Conservation (phyloP, 176 grass and related monocot genomes). For the Canna indica region DNA sequence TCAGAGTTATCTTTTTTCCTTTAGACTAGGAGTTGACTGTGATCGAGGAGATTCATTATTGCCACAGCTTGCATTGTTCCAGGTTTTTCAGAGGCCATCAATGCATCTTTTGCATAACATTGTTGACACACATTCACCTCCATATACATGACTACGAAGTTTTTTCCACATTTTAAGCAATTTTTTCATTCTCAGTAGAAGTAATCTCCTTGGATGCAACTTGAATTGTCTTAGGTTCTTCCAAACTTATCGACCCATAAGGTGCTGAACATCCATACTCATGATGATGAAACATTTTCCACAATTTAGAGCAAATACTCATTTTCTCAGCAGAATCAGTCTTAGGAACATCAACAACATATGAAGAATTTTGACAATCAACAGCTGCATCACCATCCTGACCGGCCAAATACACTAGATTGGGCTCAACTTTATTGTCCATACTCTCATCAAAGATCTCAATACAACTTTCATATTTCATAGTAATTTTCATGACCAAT, state of each 20-base stretch:
- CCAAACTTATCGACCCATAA: conserved; percentile 14
- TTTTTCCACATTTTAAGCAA: neutral
- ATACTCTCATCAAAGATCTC: conserved; percentile 13
- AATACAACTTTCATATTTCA: conserved; percentile 4
- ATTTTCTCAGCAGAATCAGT: conserved; percentile 7
- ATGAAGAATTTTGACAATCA: conserved; percentile 21
- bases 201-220: neutral
- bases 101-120: conserved; percentile 28
- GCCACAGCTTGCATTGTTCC: too few relatives aligned
- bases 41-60: too few relatives aligned
- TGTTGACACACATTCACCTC: conserved; percentile 38
- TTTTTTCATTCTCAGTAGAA: neutral
- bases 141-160: conserved; percentile 7
- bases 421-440: conserved; percentile 6
- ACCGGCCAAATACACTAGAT: conserved; percentile 22
- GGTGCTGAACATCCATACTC: conserved; percentile 34
- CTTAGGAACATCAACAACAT: conserved; percentile 20
- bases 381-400: conserved; percentile 7
- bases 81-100: neutral
- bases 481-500: conserved; percentile 1
- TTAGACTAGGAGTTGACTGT: too few relatives aligned
- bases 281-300: conserved; percentile 32
- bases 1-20: too few relatives aligned
- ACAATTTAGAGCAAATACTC: conserved; percentile 46
- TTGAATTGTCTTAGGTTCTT: neutral